These are phyloP conservation scores for Pterocarpus macrocarpus DNA, from an alignment of 306 rosid genomes.

Conservation along the genomic window DNA sequence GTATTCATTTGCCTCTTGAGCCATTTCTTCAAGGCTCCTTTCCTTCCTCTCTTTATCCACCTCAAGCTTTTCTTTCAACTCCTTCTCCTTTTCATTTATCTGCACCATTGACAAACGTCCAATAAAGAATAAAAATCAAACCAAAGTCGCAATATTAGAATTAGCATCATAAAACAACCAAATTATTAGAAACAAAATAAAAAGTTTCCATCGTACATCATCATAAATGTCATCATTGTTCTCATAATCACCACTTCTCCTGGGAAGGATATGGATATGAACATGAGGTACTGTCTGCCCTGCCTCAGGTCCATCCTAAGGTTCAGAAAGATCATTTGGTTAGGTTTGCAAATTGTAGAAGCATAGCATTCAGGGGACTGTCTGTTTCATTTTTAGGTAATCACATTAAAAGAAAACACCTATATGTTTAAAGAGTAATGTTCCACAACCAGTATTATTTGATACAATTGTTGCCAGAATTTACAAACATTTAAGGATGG, in stretches of 20 bases:
- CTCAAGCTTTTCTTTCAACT: conserved; percentile 67
- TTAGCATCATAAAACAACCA: conserved; percentile 15
- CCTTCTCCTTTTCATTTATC: conserved; percentile 83
- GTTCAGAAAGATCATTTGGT: conserved; percentile 43
- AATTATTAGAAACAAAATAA: not conserved
- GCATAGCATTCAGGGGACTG: not conserved
- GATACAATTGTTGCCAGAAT: not conserved
- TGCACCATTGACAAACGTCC: conserved; percentile 46
- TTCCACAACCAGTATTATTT: not conserved
- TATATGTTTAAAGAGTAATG: conserved; percentile 3
- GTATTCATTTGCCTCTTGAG: conserved; percentile 81
- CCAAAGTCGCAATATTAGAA: conserved; percentile 15
- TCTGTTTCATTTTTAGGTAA: not conserved
- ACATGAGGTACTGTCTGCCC: conserved; percentile 94
- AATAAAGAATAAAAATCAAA: conserved; percentile 31
- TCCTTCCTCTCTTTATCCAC: conserved; percentile 85
- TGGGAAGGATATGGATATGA: conserved; percentile 85
- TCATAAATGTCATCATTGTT: conserved; percentile 86
- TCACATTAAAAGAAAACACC: not conserved
- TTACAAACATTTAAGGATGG: not conserved
- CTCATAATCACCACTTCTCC: conserved; percentile 74
- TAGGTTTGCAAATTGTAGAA: conserved; percentile 27
- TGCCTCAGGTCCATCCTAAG: conserved; percentile 89
- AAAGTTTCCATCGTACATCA: conserved; percentile 59
- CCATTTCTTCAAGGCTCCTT: conserved; percentile 80